Evolutionary conservation across 2,329 filamentous ascomycete genomes (phyloP), one percentile per base, ranked within the genome.

Genomic region (Bipolaris gigantea): DNA sequence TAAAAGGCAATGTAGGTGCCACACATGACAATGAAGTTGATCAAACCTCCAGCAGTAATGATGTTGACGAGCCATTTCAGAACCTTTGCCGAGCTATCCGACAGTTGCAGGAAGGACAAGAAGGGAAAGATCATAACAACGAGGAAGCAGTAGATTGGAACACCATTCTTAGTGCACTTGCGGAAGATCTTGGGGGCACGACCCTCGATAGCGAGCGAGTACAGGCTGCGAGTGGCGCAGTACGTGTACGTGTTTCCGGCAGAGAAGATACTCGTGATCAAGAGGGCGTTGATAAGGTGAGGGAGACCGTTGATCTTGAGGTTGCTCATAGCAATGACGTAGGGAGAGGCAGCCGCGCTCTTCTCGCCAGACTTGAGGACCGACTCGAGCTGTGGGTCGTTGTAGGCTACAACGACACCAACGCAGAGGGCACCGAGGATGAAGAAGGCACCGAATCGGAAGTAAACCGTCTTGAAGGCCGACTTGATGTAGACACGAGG

Each of bases 61-160:
- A 90, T 74, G 54, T 83, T 88, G 36, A 89, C 83, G 60, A 92
- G 85, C 89, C 89, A 92, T 41, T 80, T 80, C 57, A 92, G 77
- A 1, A 92, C 89, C 25, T 86, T 83, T 4, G 88, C 82, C 0
- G 85, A 81, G 53, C 80, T 80, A 57, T 84, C 81, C 7, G 84
- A 87, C 16, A 93, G 81, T 71, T 92, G 87, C 43, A 92, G 76
- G 73, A 92, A 94, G 2, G 86, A 84, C 10, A 95, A 76, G 6
- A 91, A 78, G 1, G 87, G 83, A 63, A 94, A 85, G 3, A 83
- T 70, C 42, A 91, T 80, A 0, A 89, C 87, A 25, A 86, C 72
- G 1, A 73, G 59, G 35, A 93, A 89, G 66, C 86, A 89, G 73
- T 89, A 90, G 57, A 91, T 81, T 0, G 90, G 90, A 0, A 94